Conservation (phyloP, 345 rosid genomes). For the Gossypium sturtianum region DNA sequence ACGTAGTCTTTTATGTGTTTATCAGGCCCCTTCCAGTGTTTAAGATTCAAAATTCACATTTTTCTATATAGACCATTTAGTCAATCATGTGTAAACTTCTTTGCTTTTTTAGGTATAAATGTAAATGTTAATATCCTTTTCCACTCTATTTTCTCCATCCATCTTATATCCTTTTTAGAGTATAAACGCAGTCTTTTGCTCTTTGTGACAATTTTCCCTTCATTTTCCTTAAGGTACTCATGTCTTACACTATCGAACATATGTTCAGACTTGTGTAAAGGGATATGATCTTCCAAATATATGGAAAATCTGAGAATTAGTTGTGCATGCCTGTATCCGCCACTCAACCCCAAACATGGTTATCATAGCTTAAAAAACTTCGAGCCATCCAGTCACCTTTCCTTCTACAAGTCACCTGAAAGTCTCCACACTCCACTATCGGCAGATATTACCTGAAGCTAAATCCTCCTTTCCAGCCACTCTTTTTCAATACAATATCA, state of each 20-base stretch:
- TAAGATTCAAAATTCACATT: neutral
- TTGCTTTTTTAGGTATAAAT: neutral
- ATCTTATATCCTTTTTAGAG: no score
- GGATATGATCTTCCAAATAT: no score
- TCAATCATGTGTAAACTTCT: neutral
- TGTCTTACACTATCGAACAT: no score
- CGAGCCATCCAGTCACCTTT: neutral
- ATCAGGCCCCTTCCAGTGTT: neutral
- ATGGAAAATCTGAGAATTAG: no score
- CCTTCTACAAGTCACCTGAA: neutral
- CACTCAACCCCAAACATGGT: neutral
- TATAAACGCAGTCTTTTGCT: neutral
- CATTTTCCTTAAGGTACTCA: no score
- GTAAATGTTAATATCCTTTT: neutral
- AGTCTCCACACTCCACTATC: neutral
- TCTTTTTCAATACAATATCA: neutral
- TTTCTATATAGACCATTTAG: neutral
- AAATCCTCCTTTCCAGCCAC: neutral
- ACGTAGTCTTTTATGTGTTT: neutral
- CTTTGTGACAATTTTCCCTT: neutral
- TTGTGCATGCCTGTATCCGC: no score
- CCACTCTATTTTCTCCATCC: neutral
- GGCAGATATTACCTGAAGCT: neutral
- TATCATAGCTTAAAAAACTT: neutral
- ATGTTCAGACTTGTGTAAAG: no score